Percentiles rank a stretch among this genome's conserved stretches.
phyloP scores from a whole-genome alignment of 257 asterid species.

The Solanum chmielewskii region DNA sequence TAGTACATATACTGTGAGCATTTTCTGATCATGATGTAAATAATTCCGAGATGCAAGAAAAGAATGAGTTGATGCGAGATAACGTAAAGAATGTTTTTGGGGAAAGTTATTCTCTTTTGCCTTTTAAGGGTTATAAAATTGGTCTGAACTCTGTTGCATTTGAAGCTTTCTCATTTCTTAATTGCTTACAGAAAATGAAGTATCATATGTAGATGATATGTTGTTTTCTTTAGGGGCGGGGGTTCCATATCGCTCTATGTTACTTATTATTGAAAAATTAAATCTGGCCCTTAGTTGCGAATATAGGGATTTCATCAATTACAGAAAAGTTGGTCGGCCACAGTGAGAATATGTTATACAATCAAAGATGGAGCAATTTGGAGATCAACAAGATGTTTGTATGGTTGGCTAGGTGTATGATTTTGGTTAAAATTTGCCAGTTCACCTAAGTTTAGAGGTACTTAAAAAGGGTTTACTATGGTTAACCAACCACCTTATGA shows the following conservation, averaged over 20 bases:
- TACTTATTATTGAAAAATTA: not conserved
- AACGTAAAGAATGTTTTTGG: not conserved
- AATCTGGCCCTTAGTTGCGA: not conserved
- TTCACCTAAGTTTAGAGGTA: not conserved
- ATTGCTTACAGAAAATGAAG: not conserved
- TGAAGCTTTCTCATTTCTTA: not conserved
- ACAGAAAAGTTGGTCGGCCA: not conserved
- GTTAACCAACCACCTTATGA: not conserved
- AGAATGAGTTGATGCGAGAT: not conserved
- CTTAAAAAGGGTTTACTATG: not conserved
- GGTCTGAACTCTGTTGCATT: not conserved
- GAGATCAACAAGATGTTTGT: not conserved
- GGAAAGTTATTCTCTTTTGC: not conserved
- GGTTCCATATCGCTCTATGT: not conserved
- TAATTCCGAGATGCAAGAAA: not conserved
- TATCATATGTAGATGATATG: not conserved
- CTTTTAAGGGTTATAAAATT: not conserved
- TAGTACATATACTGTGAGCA: not conserved
- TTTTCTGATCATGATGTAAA: not conserved
- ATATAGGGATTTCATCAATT: not conserved
- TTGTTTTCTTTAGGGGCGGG: not conserved
- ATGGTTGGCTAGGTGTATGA: not conserved
- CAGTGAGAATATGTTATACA: not conserved
- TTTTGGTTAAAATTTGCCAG: not conserved
- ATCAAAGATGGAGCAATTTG: not conserved